These are phyloP conservation scores for Acacia pycnantha DNA, from an alignment of 331 rosid species.

Conservation along the genomic window DNA sequence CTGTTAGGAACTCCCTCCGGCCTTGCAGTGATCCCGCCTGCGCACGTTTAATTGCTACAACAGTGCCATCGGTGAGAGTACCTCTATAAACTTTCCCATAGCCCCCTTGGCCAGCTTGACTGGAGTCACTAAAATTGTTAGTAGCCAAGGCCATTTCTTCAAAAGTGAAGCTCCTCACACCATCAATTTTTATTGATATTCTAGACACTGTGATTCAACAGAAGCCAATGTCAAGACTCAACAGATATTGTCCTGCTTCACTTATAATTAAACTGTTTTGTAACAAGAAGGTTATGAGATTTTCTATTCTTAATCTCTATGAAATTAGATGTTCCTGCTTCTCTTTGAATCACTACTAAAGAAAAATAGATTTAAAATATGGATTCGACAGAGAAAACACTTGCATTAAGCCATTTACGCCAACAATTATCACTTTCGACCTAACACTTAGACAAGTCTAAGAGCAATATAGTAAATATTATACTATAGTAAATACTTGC, in stretches of 20 bases:
- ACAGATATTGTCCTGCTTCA: neutral
- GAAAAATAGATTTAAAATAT: conserved; percentile 14
- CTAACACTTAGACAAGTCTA: too few relatives aligned
- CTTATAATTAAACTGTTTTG: too few relatives aligned
- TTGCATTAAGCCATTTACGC: neutral
- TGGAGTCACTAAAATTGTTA: conserved; percentile 51
- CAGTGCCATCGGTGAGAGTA: conserved; percentile 58
- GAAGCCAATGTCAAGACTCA: conserved; percentile 20
- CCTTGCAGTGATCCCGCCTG: conserved; percentile 89
- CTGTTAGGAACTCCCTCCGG: conserved; percentile 90
- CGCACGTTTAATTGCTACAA: conserved; percentile 93
- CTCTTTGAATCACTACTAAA: neutral
- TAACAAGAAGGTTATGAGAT: neutral
- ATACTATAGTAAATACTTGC: too few relatives aligned
- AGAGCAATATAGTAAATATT: conserved; percentile 10
- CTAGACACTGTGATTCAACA: conserved; percentile 53
- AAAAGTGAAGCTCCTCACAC: conserved; percentile 62
- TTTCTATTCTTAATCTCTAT: neutral
- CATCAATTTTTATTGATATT: conserved; percentile 56
- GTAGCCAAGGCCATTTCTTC: conserved; percentile 69
- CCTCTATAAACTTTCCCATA: conserved; percentile 93
- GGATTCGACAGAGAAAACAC: neutral
- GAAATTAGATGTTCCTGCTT: neutral
- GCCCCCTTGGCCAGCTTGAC: conserved; percentile 86
- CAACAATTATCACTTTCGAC: neutral